A percentile compares a stretch with the other conserved stretches of the same genome.
Evolutionary conservation across 2,329 filamentous ascomycete genomes (phyloP).

Genomic region (Talaromyces sp.): DNA sequence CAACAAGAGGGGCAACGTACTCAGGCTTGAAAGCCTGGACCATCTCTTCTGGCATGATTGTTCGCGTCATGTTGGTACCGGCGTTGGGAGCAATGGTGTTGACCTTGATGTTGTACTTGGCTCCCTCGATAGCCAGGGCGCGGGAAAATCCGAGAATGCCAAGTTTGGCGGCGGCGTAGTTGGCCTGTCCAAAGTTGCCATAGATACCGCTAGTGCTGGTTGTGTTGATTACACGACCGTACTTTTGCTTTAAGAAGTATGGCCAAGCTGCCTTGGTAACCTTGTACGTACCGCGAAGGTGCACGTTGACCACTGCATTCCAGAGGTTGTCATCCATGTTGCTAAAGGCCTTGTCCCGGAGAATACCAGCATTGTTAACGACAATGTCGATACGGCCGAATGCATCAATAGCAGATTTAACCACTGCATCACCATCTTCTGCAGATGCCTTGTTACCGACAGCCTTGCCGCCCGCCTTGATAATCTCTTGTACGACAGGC

Average conservation of each 20-base stretch:
- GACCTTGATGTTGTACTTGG: conserved; percentile 96
- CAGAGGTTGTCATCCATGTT: conserved; percentile 97
- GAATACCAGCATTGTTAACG: conserved; percentile 96
- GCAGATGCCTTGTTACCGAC: conserved; percentile 90
- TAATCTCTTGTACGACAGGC: conserved; percentile 84
- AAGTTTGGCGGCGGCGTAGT: conserved; percentile 87
- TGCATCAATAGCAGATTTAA: conserved; percentile 88
- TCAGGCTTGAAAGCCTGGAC: conserved; percentile 99
- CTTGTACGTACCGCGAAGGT: conserved; percentile 92
- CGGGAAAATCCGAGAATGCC: conserved; percentile 95
- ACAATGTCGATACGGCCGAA: conserved; percentile 92
- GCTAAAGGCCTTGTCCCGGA: conserved; percentile 93
- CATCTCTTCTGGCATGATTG: conserved; percentile 92
- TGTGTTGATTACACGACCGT: conserved; percentile 93
- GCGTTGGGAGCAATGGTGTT: conserved; percentile 98
- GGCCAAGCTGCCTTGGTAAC: conserved; percentile 97
- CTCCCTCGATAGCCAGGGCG: conserved; percentile 84
- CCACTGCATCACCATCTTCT: conserved; percentile 83
- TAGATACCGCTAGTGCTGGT: conserved; percentile 97
- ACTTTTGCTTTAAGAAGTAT: conserved; percentile 97
- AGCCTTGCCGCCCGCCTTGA: conserved; percentile 80
- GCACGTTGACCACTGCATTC: conserved; percentile 87
- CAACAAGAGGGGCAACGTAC: conserved; percentile 90
- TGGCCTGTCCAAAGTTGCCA: conserved; percentile 97
- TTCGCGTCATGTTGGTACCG: conserved; percentile 89